Evolutionary conservation across 768 basidiomycete species (phyloP), one percentile per base, ranked within the genome.

Genomic region (Boletus rufocinnamomeus): DNA sequence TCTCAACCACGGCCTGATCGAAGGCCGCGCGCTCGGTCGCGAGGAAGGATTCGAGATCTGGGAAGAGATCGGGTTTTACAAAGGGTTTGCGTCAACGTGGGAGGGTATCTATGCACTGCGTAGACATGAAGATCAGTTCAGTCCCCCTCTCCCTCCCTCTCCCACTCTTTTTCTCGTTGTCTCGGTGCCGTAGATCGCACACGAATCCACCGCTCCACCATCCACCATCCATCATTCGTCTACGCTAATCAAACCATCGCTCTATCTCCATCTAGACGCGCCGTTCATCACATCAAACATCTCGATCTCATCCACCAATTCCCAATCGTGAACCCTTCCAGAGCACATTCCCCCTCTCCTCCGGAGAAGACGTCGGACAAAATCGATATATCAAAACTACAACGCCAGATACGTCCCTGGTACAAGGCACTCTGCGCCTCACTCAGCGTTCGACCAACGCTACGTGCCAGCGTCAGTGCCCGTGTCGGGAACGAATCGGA

Each of bases 41-140:
- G 89, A 93, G 65, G 95, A 96, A 65, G 92, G 91, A 0, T 98
- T 87, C 72, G 95, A 96, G 74, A 86, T 97, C 74, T 98, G 95
- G 94, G 95, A 98, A 72, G 96, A 99, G 72, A 82, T 99, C 14
- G 95, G 92, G 2, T 98, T 88, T 66, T 95, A 95, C 70, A 84
- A 95, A 65, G 96, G 95, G 6, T 89, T 89, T 64, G 93, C 93
- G 3, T 60, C 66, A 54, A 82, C 86, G 55, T 97, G 92, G 91
- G 72, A 76, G 58, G 77, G 77, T 2, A 74, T 91, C 53, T 76
- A 77, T 43, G 65, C 73, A 23, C 74, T 73, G 52, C 77, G 79
- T 11, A 25, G 40, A 37, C 50, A 17, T 7, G 41, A 27, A 21
- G 41, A 63, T 47, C 62, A 64, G 63, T 63, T 59, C 32, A 64